Percentiles rank a stretch among this genome's conserved stretches.
Evolutionary conservation across 2,329 filamentous ascomycete genomes (phyloP).

Genomic region (Immersiporthe knoxdaviesiana): DNA sequence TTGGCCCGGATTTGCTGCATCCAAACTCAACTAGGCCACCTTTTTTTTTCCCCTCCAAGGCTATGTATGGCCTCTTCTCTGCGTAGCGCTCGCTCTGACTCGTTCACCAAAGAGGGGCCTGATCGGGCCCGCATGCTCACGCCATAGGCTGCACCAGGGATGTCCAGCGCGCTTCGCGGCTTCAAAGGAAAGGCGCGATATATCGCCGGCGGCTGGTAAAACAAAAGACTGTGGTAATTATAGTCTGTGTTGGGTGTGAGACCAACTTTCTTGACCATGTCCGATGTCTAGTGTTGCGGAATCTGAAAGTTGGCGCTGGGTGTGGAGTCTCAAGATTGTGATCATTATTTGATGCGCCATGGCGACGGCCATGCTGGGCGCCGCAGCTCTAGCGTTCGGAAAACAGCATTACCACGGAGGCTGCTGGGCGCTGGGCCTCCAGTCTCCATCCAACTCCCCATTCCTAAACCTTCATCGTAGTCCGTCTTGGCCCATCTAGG

Average conservation of each 20-base stretch:
- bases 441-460: not conserved
- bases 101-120: not conserved
- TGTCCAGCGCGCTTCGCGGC: constrained; percentile 3
- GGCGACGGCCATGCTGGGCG: not conserved
- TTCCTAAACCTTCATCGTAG: not conserved
- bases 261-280: not conserved
- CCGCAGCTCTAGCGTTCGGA: not conserved
- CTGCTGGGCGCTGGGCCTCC: constrained; percentile 5
- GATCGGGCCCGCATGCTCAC: not conserved
- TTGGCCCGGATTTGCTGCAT: not conserved
- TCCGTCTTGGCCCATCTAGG: not conserved
- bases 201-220: constrained; percentile 1
- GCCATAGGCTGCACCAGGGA: not conserved
- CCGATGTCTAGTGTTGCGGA: not conserved
- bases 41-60: not conserved
- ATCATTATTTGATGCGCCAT: not conserved
- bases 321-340: not conserved
- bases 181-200: too few relatives aligned
- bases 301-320: not conserved
- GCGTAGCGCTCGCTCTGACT: constrained; percentile 3
- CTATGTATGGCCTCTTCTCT: not conserved
- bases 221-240: not conserved
- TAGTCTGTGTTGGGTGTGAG: not conserved
- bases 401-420: not conserved
- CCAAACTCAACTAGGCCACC: not conserved